Evolutionary conservation across 2,329 filamentous ascomycete species (phyloP).

Genomic region (Aspergillus luchuensis): DNA sequence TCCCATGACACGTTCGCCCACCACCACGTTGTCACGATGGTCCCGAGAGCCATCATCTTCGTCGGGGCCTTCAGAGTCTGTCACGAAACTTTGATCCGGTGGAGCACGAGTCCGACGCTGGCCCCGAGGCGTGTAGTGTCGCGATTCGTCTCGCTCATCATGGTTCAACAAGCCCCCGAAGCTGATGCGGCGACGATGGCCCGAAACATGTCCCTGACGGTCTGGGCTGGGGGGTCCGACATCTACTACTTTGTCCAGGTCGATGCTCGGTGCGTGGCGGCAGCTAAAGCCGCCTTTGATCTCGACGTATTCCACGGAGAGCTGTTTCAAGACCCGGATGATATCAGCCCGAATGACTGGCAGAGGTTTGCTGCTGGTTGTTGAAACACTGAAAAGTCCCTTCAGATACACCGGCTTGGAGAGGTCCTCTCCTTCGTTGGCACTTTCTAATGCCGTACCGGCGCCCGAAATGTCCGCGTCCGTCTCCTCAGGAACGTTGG

Average conservation of each 20-base stretch:
- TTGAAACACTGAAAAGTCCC: slow-evolving; percentile 94
- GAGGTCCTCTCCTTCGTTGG: slow-evolving; percentile 68
- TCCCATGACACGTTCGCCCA: slow-evolving; percentile 66
- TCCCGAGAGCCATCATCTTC: slow-evolving; percentile 61
- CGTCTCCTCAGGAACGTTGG: slow-evolving; percentile 87
- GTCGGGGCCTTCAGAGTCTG: slow-evolving; percentile 83
- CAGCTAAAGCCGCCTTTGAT: slow-evolving; percentile 94
- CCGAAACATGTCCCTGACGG: slow-evolving; percentile 49
- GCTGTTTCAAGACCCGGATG: slow-evolving; percentile 81
- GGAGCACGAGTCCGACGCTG: slow-evolving; percentile 49
- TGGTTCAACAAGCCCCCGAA: slow-evolving; percentile 71
- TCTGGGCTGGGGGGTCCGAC: slow-evolving; percentile 60
- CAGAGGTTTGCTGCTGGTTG: slow-evolving; percentile 89
- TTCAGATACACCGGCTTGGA: slow-evolving; percentile 91
- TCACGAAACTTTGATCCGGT: slow-evolving; percentile 71
- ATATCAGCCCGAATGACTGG: slow-evolving; percentile 84
- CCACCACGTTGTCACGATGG: slow-evolving; percentile 46
- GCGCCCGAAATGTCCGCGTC: slow-evolving; percentile 71
- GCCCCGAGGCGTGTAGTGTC: slow-evolving; percentile 47
- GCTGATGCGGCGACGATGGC: slow-evolving; percentile 77
- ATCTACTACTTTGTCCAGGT: slow-evolving; percentile 73
- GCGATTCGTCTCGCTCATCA: slow-evolving; percentile 66
- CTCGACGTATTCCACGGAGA: slow-evolving; percentile 88
- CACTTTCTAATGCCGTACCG: slow-evolving; percentile 53
- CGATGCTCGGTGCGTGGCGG: slow-evolving; percentile 84